These are phyloP conservation scores for Urtica urens DNA, from an alignment of 306 rosid species.

Conservation along the genomic window DNA sequence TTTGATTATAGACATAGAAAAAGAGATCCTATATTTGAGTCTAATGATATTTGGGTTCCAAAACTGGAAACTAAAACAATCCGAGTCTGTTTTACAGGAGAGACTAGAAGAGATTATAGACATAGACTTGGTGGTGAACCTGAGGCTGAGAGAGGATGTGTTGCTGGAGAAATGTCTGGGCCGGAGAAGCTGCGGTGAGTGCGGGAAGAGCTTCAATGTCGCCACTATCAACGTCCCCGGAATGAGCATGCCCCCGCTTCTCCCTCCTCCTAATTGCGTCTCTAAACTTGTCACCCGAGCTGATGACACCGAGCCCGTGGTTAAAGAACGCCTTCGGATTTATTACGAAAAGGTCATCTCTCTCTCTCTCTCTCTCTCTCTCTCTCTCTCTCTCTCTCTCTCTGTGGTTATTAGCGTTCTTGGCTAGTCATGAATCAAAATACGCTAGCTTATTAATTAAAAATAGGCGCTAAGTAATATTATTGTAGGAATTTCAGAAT, in stretches of 20 bases:
- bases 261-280: constrained; percentile 79
- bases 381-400: too few relatives aligned
- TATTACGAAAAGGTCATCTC: constrained; percentile 65
- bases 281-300: constrained; percentile 70
- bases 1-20: too few relatives aligned
- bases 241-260: constrained; percentile 85
- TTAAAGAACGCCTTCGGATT: constrained; percentile 71
- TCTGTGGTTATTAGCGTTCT: too few relatives aligned
- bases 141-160: constrained; percentile 80
- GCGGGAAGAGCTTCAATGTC: constrained; percentile 73
- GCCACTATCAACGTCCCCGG: constrained; percentile 73
- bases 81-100: constrained; percentile 41
- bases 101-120: constrained; percentile 78
- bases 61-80: too few relatives aligned
- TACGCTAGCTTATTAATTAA: too few relatives aligned
- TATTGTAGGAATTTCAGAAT: too few relatives aligned
- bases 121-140: constrained; percentile 82
- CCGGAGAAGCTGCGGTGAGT: constrained; percentile 73
- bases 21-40: too few relatives aligned
- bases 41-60: too few relatives aligned
- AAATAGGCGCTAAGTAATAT: too few relatives aligned
- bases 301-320: constrained; percentile 69
- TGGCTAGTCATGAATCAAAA: too few relatives aligned
- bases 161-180: constrained; percentile 90
- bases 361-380: constrained; percentile 2